Evolutionary conservation across 2,329 filamentous ascomycete genomes (phyloP).

Genomic region (Neophaeococcomyces aloes): DNA sequence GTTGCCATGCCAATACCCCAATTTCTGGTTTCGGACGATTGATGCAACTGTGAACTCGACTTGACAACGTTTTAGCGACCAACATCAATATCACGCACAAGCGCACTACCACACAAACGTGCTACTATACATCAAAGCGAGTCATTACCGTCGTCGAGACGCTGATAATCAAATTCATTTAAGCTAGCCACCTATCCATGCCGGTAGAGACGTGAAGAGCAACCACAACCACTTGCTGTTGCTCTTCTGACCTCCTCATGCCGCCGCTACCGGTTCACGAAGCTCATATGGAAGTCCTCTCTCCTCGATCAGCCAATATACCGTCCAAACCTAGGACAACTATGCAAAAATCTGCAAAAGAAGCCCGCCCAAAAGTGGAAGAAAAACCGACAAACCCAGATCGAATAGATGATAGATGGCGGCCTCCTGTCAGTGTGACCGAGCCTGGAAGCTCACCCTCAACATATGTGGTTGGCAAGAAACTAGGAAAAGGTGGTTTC

Average conservation of each 20-base stretch:
- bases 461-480: slow-evolving; percentile 36
- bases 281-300: slow-evolving; percentile 36
- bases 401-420: slow-evolving; percentile 31
- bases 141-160: no score
- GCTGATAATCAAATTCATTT: no score
- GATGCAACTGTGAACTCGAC: no score
- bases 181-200: no score
- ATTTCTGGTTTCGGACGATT: no score
- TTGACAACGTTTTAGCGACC: no score
- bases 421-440: slow-evolving; percentile 34
- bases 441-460: slow-evolving; percentile 37
- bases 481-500: slow-evolving; percentile 42
- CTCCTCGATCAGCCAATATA: slow-evolving; percentile 39
- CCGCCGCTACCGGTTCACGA: background rate
- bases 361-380: slow-evolving; percentile 15
- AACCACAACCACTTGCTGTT: background rate
- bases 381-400: slow-evolving; percentile 27
- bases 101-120: no score
- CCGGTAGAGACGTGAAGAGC: no score
- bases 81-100: no score
- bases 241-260: background rate
- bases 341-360: slow-evolving; percentile 25
- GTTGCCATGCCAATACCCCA: no score
- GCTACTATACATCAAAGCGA: no score
- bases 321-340: slow-evolving; percentile 32